phyloP scores from a whole-genome alignment of 2,329 filamentous ascomycete genomes.

The Colletotrichum shisoi region DNA sequence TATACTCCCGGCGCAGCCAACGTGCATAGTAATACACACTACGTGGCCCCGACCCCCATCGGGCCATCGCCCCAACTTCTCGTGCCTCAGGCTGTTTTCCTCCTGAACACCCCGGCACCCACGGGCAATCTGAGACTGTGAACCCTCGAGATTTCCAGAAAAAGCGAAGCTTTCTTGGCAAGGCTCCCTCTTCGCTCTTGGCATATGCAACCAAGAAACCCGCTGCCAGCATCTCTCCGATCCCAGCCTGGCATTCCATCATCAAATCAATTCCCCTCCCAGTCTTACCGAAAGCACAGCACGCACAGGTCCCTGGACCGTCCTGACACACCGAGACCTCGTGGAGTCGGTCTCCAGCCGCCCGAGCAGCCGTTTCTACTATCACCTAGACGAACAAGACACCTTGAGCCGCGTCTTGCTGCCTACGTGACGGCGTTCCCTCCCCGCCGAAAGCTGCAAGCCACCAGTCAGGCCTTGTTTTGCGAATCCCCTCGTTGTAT shows the following conservation, averaged over 20 bases:
- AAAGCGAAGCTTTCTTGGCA: slow-evolving; percentile 42
- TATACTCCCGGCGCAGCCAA: slow-evolving; percentile 9
- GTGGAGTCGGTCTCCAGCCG: slow-evolving; percentile 36
- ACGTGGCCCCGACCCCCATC: slow-evolving; percentile 16
- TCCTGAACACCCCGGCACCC: slow-evolving; percentile 32
- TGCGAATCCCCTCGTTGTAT: slow-evolving; percentile 38
- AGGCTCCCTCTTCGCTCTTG: slow-evolving; percentile 41
- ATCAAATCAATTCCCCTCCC: slow-evolving; percentile 38
- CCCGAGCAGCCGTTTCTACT: slow-evolving; percentile 10
- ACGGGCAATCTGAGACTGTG: slow-evolving; percentile 40
- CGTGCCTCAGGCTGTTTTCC: slow-evolving; percentile 32
- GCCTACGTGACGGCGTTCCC: neutral
- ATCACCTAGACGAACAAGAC: slow-evolving; percentile 17
- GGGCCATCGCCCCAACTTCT: slow-evolving; percentile 14
- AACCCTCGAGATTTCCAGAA: slow-evolving; percentile 39
- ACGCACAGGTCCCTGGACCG: slow-evolving; percentile 31
- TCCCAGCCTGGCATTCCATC: slow-evolving; percentile 39
- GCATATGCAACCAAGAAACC: slow-evolving; percentile 41
- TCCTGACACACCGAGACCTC: slow-evolving; percentile 36
- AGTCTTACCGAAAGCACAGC: slow-evolving; percentile 23
- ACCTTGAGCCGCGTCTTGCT: neutral
- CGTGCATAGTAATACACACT: slow-evolving; percentile 11
- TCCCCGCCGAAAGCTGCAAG: slow-evolving; percentile 29
- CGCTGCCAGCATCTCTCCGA: slow-evolving; percentile 40
- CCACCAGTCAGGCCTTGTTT: slow-evolving; percentile 25